Percentiles rank a stretch among this genome's conserved stretches.
Evolutionary conservation across 1,284 basidiomycete genomes (phyloP).

Genomic region (Boletellus deceptivus): DNA sequence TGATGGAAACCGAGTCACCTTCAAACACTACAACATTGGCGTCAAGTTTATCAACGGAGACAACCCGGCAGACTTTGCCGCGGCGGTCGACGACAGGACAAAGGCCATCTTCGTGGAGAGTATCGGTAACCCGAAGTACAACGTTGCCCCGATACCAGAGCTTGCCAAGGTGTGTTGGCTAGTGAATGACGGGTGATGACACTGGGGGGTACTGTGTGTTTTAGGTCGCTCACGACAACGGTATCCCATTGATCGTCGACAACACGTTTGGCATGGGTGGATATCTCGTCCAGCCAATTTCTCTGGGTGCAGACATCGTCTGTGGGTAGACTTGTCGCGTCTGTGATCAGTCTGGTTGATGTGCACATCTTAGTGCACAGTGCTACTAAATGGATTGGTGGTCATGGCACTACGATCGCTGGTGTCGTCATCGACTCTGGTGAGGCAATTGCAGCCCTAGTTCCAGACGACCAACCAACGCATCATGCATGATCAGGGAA

Average conservation of each 20-base stretch:
- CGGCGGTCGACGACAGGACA: slow-evolving; percentile 73
- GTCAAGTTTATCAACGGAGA: slow-evolving; percentile 71
- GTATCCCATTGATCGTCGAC: slow-evolving; percentile 81
- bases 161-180: slow-evolving; percentile 56
- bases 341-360: background rate
- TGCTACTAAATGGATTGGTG: slow-evolving; percentile 89
- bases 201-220: background rate
- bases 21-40: slow-evolving; percentile 73
- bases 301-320: slow-evolving; percentile 80
- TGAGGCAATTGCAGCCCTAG: slow-evolving; percentile 18
- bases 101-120: slow-evolving; percentile 80
- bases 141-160: slow-evolving; percentile 61
- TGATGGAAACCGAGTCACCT: slow-evolving; percentile 30
- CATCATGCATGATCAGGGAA: slow-evolving; percentile 47
- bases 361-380: slow-evolving; percentile 55
- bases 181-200: background rate
- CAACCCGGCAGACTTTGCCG: slow-evolving; percentile 62
- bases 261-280: slow-evolving; percentile 84
- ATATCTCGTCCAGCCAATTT: slow-evolving; percentile 57
- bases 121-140: slow-evolving; percentile 84
- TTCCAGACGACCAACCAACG: background rate
- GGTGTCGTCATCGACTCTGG: slow-evolving; percentile 80
- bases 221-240: slow-evolving; percentile 65
- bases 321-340: slow-evolving; percentile 33
- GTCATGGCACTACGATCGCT: slow-evolving; percentile 84